Evolutionary conservation across 2,329 filamentous ascomycete species (phyloP).

Genomic region (Gremmenia infestans): DNA sequence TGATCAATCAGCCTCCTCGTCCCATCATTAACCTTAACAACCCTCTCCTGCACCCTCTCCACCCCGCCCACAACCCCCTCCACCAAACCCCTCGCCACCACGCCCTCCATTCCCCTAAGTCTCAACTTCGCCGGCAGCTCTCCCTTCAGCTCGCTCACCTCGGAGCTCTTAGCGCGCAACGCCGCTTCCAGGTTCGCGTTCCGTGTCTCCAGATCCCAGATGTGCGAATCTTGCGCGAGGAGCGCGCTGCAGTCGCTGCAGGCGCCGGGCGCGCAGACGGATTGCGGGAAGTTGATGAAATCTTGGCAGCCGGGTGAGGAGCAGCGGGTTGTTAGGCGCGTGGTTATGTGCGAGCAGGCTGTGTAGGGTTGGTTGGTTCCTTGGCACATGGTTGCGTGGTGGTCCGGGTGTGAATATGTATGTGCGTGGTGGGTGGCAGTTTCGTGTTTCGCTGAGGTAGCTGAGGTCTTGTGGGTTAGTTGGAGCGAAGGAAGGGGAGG

Average conservation of each 20-base stretch:
- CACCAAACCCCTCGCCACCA: neutral
- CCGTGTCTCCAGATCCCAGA: neutral
- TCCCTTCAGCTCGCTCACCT: neutral
- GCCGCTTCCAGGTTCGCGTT: neutral
- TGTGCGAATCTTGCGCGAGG: neutral
- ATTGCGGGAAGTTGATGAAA: neutral
- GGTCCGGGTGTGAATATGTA: neutral
- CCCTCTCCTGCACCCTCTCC: neutral
- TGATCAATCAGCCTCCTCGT: no score
- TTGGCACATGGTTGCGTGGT: neutral
- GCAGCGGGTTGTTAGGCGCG: neutral
- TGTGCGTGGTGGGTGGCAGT: neutral
- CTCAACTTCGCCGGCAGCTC: neutral
- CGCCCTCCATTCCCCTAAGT: neutral
- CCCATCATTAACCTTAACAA: no score
- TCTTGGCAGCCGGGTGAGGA: neutral
- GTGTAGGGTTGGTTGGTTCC: neutral
- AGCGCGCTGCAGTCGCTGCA: neutral
- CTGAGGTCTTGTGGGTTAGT: no score
- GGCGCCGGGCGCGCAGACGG: neutral
- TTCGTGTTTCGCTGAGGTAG: no score
- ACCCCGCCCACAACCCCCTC: neutral
- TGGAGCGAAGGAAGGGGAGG: no score
- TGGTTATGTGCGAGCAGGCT: neutral
- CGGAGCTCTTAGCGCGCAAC: neutral